Percentiles rank a stretch among this genome's conserved stretches.
phyloP scores from a whole-genome alignment of 768 basidiomycete genomes.

The Asterophora lycoperdoides region DNA sequence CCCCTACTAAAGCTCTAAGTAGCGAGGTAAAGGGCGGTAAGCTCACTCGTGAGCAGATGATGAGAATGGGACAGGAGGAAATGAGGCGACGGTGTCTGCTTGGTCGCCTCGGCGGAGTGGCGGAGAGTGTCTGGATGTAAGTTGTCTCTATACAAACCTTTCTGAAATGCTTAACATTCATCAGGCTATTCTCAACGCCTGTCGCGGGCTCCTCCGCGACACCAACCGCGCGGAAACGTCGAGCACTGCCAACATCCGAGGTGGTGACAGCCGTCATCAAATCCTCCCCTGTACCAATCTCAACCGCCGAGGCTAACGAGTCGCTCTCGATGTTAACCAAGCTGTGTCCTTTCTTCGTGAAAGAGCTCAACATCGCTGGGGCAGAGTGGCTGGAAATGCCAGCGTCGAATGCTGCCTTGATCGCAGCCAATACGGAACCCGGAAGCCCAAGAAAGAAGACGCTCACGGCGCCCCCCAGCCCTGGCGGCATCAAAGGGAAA shows the following conservation, averaged over 20 bases:
- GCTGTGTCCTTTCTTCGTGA: conserved; percentile 80
- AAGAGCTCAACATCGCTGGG: conserved; percentile 54
- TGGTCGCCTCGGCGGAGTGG: conserved; percentile 72
- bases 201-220: conserved; percentile 43
- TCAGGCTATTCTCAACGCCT: conserved; percentile 72
- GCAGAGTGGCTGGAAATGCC: conserved; percentile 63
- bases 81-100: conserved; percentile 71
- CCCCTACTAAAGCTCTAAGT: conserved; percentile 57
- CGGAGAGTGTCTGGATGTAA: conserved; percentile 89
- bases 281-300: conserved; percentile 78
- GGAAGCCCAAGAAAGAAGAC: conserved; percentile 39
- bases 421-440: conserved; percentile 19
- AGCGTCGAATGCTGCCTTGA: conserved; percentile 29
- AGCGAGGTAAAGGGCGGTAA: conserved; percentile 38
- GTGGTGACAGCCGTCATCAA: conserved; percentile 69
- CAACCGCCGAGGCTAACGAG: conserved; percentile 71
- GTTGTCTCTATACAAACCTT: conserved; percentile 22
- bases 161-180: conserved; percentile 1
- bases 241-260: conserved; percentile 62
- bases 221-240: conserved; percentile 62
- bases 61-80: conserved; percentile 74
- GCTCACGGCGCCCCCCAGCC: conserved; percentile 39
- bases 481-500: conserved; percentile 43
- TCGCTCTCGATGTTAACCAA: conserved; percentile 61
- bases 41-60: conserved; percentile 61